Conservation (phyloP, 1,284 basidiomycete species). For the Agroathelia rolfsii region DNA sequence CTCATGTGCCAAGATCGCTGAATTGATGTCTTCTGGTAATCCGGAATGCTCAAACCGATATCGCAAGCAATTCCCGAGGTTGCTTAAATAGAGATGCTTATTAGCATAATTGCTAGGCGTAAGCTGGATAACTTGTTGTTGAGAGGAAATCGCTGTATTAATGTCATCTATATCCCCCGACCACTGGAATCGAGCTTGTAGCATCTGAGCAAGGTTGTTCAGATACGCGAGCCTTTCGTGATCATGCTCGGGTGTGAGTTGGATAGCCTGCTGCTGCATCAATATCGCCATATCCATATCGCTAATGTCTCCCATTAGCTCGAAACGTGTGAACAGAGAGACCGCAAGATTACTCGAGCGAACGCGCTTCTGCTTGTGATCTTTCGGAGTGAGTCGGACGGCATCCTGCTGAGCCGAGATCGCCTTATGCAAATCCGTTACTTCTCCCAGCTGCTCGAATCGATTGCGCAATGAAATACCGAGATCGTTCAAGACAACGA, state of each 20-base stretch:
- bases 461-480: constrained; percentile 3
- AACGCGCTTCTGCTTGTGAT: too few relatives aligned
- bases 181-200: constrained; percentile 6
- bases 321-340: too few relatives aligned
- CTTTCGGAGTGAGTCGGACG: constrained; percentile 6
- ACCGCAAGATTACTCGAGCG: too few relatives aligned
- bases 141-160: constrained; percentile 6
- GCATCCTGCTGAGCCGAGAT: constrained; percentile 5
- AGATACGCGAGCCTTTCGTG: constrained; percentile 5
- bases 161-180: constrained; percentile 9
- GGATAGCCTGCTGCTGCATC: constrained; percentile 11
- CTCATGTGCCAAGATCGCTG: constrained; percentile 13
- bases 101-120: constrained; percentile 6
- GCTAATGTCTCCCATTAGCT: constrained; percentile 2
- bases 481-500: constrained; percentile 8
- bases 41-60: constrained; percentile 9
- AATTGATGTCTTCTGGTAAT: constrained; percentile 15
- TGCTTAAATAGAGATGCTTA: constrained; percentile 10
- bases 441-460: constrained; percentile 8
- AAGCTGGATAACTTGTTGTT: constrained; percentile 5
- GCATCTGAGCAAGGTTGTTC: constrained; percentile 7
- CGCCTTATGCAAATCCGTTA: constrained; percentile 9
- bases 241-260: constrained; percentile 9
- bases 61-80: constrained; percentile 15
- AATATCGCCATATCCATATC: constrained; percentile 18